phyloP scores from a whole-genome alignment of 441 rosid species.

The Eutrema salsugineum region DNA sequence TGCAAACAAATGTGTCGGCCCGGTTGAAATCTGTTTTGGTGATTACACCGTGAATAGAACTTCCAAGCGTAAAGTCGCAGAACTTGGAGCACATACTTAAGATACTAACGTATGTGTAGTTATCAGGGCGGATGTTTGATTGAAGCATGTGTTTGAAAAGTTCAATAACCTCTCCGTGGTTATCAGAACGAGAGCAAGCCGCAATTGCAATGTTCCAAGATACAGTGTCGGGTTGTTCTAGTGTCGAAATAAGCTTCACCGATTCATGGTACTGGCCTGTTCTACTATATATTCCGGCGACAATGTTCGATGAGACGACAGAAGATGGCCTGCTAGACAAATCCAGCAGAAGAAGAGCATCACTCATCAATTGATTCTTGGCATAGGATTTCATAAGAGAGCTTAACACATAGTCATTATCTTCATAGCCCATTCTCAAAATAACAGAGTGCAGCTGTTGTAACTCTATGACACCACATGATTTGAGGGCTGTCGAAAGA shows the following conservation, averaged over 20 bases:
- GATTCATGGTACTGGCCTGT: constrained; percentile 53
- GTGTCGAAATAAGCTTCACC: constrained; percentile 52
- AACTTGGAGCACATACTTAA: constrained; percentile 45
- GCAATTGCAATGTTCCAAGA: constrained; percentile 81
- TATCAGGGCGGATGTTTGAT: constrained; percentile 54
- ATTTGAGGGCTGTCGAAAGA: constrained; percentile 58
- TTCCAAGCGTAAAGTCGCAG: constrained; percentile 58
- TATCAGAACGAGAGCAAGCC: constrained; percentile 64
- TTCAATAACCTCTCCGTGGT: constrained; percentile 51
- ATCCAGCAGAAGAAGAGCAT: constrained; percentile 48
- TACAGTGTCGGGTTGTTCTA: constrained; percentile 67
- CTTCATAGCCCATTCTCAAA: constrained; percentile 60
- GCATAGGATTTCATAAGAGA: constrained; percentile 69
- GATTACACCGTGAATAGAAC: constrained; percentile 67
- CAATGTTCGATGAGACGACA: constrained; percentile 45
- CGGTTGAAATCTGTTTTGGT: constrained; percentile 47
- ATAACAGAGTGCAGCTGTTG: constrained; percentile 65
- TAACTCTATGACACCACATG: constrained; percentile 36
- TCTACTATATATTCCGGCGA: constrained; percentile 71
- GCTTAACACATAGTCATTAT: constrained; percentile 55
- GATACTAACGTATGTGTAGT: constrained; percentile 72
- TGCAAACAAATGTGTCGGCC: constrained; percentile 56
- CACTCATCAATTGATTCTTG: constrained; percentile 45
- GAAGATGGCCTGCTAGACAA: constrained; percentile 34
- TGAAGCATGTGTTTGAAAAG: constrained; percentile 56